These are phyloP conservation scores for Sonneratia caseolaris DNA, from an alignment of 345 rosid genomes.

Conservation along the genomic window DNA sequence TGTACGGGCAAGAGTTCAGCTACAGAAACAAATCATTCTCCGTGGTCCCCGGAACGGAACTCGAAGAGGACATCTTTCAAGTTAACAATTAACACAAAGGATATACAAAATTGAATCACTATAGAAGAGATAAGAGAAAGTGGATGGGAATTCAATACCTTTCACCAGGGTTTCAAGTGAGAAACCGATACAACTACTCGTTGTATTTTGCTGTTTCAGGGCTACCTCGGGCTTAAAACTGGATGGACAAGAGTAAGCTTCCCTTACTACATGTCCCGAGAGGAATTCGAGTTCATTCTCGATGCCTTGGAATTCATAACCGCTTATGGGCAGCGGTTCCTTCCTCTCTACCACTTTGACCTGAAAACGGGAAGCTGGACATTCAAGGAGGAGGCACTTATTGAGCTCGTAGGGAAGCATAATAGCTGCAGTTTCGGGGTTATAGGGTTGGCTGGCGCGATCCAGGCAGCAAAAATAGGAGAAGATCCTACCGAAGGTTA, in stretches of 20 bases:
- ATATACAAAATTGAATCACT: too few relatives aligned
- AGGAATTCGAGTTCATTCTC: conserved; percentile 43
- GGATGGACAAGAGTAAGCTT: conserved; percentile 72
- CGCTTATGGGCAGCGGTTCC: conserved; percentile 41
- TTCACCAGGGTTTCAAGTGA: too few relatives aligned
- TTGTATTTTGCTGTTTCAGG: conserved; percentile 17
- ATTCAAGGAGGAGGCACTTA: conserved; percentile 17
- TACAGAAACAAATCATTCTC: too few relatives aligned
- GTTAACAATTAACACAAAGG: too few relatives aligned
- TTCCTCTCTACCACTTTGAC: conserved; percentile 33
- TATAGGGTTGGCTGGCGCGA: too few relatives aligned
- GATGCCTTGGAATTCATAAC: conserved; percentile 39
- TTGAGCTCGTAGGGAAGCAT: conserved; percentile 11
- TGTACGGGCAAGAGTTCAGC: too few relatives aligned
- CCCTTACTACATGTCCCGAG: conserved; percentile 46
- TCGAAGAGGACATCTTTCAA: too few relatives aligned
- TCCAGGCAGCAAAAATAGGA: background rate
- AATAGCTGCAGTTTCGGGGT: background rate
- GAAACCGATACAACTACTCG: too few relatives aligned
- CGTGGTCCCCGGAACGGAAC: too few relatives aligned
- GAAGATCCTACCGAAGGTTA: background rate
- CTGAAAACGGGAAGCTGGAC: conserved; percentile 36
- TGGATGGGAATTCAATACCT: too few relatives aligned
- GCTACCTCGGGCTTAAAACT: conserved; percentile 35
- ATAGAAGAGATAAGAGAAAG: too few relatives aligned